These are phyloP conservation scores for Claviceps quebecensis DNA, from an alignment of 2,329 filamentous ascomycete species.

Conservation along the genomic window DNA sequence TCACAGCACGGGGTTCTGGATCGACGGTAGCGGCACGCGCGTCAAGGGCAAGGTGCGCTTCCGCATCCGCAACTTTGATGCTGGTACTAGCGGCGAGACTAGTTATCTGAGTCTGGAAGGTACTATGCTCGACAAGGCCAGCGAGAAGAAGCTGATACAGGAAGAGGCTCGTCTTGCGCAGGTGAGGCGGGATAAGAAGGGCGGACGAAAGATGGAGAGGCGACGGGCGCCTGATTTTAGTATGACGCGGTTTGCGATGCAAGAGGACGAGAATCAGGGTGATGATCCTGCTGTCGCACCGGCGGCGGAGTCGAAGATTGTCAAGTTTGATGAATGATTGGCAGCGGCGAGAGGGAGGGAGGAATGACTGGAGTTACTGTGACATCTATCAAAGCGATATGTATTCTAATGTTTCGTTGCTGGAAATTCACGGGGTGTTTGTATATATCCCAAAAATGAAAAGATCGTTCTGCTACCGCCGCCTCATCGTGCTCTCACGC, in stretches of 20 bases:
- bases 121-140: slow-evolving; percentile 60
- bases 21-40: slow-evolving; percentile 53
- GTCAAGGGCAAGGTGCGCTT: slow-evolving; percentile 62
- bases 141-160: slow-evolving; percentile 42
- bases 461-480: no score
- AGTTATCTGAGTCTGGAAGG: slow-evolving; percentile 79
- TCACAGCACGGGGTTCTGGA: slow-evolving; percentile 57
- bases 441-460: no score
- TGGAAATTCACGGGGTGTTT: no score
- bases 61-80: slow-evolving; percentile 73
- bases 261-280: slow-evolving; percentile 23
- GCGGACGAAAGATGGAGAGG: slow-evolving; percentile 15
- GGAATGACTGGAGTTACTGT: neutral
- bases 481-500: no score
- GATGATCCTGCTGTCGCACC: slow-evolving; percentile 11
- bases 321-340: neutral
- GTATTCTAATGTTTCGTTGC: no score
- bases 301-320: slow-evolving; percentile 11
- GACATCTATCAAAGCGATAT: neutral
- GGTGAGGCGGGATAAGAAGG: slow-evolving; percentile 22
- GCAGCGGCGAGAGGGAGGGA: neutral
- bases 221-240: slow-evolving; percentile 37
- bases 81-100: slow-evolving; percentile 57
- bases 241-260: slow-evolving; percentile 39
- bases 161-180: slow-evolving; percentile 29